Evolutionary conservation across 768 basidiomycete genomes (phyloP).

Genomic region (Rickenella mellea): DNA sequence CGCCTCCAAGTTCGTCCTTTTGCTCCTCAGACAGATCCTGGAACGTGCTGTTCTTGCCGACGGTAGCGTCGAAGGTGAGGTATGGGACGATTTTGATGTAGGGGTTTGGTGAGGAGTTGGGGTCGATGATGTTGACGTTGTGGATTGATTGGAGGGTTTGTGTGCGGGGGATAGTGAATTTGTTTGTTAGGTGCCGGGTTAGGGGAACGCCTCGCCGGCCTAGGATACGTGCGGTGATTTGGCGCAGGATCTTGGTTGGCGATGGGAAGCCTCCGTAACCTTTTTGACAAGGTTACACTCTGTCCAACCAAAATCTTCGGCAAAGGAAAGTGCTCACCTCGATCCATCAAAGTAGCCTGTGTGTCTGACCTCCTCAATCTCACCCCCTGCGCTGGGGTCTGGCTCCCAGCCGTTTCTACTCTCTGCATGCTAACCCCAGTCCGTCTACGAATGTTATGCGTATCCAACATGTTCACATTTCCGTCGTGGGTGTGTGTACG

Average conservation of each 20-base stretch:
- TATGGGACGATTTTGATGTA: conserved; percentile 18
- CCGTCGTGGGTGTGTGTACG: too few relatives aligned
- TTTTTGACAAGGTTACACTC: too few relatives aligned
- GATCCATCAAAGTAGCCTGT: not conserved
- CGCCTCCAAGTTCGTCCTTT: conserved; percentile 27
- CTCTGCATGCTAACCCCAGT: too few relatives aligned
- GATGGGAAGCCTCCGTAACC: not conserved
- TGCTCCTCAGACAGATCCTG: conserved; percentile 25
- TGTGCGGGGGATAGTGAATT: not conserved
- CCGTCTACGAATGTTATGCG: too few relatives aligned
- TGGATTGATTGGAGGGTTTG: not conserved
- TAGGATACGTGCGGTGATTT: not conserved
- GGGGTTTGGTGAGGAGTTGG: too few relatives aligned
- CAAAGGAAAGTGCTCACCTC: not conserved
- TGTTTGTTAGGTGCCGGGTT: not conserved
- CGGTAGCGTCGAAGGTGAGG: conserved; percentile 25
- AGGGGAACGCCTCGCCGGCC: not conserved
- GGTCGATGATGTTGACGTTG: not conserved
- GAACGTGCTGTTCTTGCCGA: conserved; percentile 25
- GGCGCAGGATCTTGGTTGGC: not conserved
- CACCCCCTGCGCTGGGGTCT: not conserved
- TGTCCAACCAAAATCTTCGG: too few relatives aligned
- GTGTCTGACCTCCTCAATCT: not conserved
- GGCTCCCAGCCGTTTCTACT: too few relatives aligned
- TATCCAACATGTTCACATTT: too few relatives aligned